phyloP scores from a whole-genome alignment of 2,329 filamentous ascomycete genomes.

The Simplicillium aogashimaense region DNA sequence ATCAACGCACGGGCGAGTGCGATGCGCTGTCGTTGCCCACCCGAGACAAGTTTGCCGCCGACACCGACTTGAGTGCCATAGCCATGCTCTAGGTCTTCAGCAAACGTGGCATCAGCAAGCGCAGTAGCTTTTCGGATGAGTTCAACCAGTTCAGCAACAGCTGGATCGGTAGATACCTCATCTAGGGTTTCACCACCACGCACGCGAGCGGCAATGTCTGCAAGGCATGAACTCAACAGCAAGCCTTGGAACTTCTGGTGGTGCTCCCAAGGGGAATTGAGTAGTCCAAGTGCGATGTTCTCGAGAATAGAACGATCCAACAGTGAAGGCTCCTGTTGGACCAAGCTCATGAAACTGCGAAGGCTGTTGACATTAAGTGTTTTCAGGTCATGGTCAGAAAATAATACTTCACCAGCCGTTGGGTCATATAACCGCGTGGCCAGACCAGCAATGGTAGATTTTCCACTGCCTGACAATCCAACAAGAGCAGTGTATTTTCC shows the following conservation, averaged over 20 bases:
- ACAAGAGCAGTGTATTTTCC: constrained; percentile 45
- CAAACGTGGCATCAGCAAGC: constrained; percentile 53
- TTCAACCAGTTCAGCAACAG: constrained; percentile 38
- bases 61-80: constrained; percentile 43
- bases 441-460: constrained; percentile 45
- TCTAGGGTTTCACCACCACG: constrained; percentile 38
- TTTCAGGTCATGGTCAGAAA: constrained; percentile 38
- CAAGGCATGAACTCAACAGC: constrained; percentile 38
- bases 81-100: constrained; percentile 41
- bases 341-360: constrained; percentile 30
- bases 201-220: constrained; percentile 39
- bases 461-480: constrained; percentile 47
- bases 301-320: constrained; percentile 36
- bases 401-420: constrained; percentile 31
- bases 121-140: constrained; percentile 40
- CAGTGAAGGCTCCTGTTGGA: constrained; percentile 35
- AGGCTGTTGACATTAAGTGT: constrained; percentile 34
- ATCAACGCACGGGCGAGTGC: constrained; percentile 49
- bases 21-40: constrained; percentile 51
- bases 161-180: constrained; percentile 30
- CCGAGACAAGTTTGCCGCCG: constrained; percentile 43
- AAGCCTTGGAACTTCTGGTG: constrained; percentile 29
- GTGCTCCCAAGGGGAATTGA: constrained; percentile 29
- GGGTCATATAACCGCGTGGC: constrained; percentile 49
- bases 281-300: constrained; percentile 40